Percentiles rank a stretch among this genome's conserved stretches.
These are phyloP conservation scores for Murraya paniculata DNA, from an alignment of 345 rosid genomes.

Conservation along the genomic window DNA sequence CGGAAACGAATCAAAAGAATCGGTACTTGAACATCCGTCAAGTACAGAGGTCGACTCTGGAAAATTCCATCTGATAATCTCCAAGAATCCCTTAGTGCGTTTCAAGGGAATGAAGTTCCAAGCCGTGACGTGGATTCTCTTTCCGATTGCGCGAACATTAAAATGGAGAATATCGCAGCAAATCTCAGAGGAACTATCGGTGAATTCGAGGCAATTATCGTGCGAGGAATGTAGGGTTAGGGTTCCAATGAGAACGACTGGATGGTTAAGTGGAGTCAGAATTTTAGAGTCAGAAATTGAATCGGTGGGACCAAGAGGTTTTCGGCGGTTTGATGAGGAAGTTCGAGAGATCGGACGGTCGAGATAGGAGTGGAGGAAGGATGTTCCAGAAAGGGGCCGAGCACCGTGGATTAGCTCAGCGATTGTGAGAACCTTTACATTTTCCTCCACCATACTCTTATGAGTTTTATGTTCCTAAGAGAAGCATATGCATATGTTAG, in stretches of 20 bases:
- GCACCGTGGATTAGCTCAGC: slow-evolving; percentile 47
- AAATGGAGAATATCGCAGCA: slow-evolving; percentile 76
- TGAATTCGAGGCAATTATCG: slow-evolving; percentile 61
- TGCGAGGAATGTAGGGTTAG: slow-evolving; percentile 51
- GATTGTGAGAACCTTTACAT: slow-evolving; percentile 32
- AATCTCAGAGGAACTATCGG: slow-evolving; percentile 47
- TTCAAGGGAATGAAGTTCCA: slow-evolving; percentile 76
- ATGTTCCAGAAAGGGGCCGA: slow-evolving; percentile 52
- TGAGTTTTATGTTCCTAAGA: background rate
- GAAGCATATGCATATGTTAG: background rate
- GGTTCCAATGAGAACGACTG: slow-evolving; percentile 58
- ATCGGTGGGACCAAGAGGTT: slow-evolving; percentile 15
- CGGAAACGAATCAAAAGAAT: slow-evolving; percentile 31
- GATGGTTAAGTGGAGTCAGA: slow-evolving; percentile 41
- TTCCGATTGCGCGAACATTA: slow-evolving; percentile 35
- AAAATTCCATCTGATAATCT: slow-evolving; percentile 69
- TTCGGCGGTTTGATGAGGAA: background rate
- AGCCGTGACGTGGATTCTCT: slow-evolving; percentile 45
- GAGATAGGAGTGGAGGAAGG: slow-evolving; percentile 35
- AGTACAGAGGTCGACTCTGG: slow-evolving; percentile 21
- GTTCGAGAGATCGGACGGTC: slow-evolving; percentile 2
- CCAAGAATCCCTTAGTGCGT: slow-evolving; percentile 61
- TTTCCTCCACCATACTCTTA: slow-evolving; percentile 43
- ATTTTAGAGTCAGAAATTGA: slow-evolving; percentile 20
- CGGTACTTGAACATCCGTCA: slow-evolving; percentile 25